Conservation (phyloP, 441 rosid genomes). For the Capsella rubella region DNA sequence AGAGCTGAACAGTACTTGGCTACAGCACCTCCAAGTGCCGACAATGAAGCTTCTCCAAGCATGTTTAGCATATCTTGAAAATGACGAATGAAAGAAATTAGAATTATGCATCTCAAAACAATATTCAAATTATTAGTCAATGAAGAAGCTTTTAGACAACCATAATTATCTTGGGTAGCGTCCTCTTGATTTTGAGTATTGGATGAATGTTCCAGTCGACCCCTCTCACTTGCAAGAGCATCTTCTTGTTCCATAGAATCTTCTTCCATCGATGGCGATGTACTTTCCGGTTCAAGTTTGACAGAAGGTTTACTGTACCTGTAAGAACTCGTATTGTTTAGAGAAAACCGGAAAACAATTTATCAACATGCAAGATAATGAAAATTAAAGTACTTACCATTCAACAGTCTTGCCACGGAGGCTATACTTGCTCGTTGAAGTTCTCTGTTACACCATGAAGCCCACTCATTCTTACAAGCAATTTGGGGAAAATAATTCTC, state of each 20-base stretch:
- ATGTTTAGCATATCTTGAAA: slow-evolving; percentile 12
- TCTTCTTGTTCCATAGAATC: slow-evolving; percentile 7
- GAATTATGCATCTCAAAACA: not conserved
- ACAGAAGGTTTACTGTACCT: not conserved
- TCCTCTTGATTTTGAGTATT: slow-evolving; percentile 9
- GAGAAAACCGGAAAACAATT: not conserved
- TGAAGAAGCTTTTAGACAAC: not conserved
- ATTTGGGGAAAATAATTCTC: not conserved
- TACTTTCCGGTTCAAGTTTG: not conserved
- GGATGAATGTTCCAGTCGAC: slow-evolving; percentile 1
- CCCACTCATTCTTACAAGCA: slow-evolving; percentile 3
- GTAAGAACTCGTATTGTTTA: slow-evolving; percentile 7
- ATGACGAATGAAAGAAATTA: not conserved
- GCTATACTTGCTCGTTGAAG: not conserved
- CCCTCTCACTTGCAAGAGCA: slow-evolving; percentile 19
- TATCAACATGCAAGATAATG: not conserved
- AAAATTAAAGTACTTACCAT: slow-evolving; percentile 5
- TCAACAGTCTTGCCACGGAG: slow-evolving; percentile 1
- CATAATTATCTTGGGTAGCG: not conserved
- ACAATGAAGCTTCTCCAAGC: slow-evolving; percentile 5
- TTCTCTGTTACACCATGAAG: slow-evolving; percentile 21
- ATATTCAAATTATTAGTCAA: not conserved
- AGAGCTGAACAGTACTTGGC: not conserved
- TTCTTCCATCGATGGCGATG: not conserved
- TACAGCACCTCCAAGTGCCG: not conserved